A percentile compares a stretch with the other conserved stretches of the same genome.
Conservation (phyloP, 148 eudicot genomes). For the Cornus florida region DNA sequence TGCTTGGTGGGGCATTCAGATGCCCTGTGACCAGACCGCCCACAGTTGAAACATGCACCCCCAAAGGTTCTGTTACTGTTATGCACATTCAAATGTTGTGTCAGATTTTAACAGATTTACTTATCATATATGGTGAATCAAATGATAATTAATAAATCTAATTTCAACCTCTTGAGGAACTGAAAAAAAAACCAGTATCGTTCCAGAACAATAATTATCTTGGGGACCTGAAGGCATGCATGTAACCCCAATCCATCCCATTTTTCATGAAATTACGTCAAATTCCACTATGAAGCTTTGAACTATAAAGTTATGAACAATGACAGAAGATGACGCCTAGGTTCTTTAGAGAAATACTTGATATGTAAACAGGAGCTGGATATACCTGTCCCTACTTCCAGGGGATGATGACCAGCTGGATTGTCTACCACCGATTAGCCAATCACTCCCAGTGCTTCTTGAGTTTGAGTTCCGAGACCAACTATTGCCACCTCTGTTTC, state of each 20-base stretch:
- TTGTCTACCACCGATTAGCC: conserved; percentile 61
- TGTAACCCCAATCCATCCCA: not conserved
- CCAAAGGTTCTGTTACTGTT: conserved; percentile 72
- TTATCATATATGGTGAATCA: not conserved
- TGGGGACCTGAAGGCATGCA: not conserved
- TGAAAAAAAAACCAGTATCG: not conserved
- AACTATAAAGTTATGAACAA: not conserved
- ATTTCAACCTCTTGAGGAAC: not conserved
- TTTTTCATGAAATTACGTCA: not conserved
- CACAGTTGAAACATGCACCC: conserved; percentile 97
- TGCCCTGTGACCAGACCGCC: conserved; percentile 86
- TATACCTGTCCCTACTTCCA: conserved; percentile 79
- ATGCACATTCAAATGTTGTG: not conserved
- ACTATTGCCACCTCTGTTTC: conserved; percentile 40
- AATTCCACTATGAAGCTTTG: not conserved
- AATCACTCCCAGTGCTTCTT: conserved; percentile 63
- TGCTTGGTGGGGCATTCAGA: conserved; percentile 79
- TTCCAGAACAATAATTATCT: too few relatives aligned
- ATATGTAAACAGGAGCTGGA: not conserved
- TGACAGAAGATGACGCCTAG: not conserved
- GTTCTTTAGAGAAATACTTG: not conserved
- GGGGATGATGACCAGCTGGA: conserved; percentile 55
- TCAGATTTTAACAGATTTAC: not conserved
- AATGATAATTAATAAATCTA: not conserved
- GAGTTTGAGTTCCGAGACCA: conserved; percentile 55